phyloP scores from a whole-genome alignment of 2,329 filamentous ascomycete genomes.

The Fusarium sp. region DNA sequence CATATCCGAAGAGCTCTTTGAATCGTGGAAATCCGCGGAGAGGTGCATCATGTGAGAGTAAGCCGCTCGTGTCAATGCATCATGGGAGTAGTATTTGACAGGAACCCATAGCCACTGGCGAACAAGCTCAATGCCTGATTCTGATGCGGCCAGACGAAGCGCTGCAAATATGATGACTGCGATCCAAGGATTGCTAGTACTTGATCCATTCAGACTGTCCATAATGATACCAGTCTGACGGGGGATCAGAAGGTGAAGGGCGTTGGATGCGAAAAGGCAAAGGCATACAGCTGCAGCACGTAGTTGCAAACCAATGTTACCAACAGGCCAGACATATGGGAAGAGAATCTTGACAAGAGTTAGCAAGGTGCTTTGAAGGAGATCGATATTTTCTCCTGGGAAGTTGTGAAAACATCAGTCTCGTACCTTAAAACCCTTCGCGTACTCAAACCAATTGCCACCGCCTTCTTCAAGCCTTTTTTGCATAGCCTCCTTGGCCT shows the following conservation, averaged over 20 bases:
- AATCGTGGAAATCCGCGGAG: slow-evolving; percentile 71
- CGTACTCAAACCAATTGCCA: slow-evolving; percentile 81
- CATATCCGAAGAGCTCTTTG: slow-evolving; percentile 69
- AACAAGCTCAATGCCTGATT: slow-evolving; percentile 65
- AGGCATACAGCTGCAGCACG: slow-evolving; percentile 73
- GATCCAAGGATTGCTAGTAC: slow-evolving; percentile 62
- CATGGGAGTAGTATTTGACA: slow-evolving; percentile 67
- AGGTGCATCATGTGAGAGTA: slow-evolving; percentile 70
- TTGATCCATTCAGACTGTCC: slow-evolving; percentile 68
- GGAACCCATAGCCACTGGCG: slow-evolving; percentile 68
- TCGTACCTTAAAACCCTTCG: slow-evolving; percentile 74
- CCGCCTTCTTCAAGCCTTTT: slow-evolving; percentile 79
- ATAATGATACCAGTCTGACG: slow-evolving; percentile 83
- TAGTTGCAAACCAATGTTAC: slow-evolving; percentile 73
- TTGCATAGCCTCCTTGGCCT: slow-evolving; percentile 68
- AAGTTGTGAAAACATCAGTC: not conserved
- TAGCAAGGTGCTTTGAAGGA: not conserved
- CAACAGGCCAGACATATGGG: slow-evolving; percentile 81
- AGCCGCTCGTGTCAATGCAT: slow-evolving; percentile 64
- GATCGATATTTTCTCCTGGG: not conserved
- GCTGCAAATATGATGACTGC: slow-evolving; percentile 64
- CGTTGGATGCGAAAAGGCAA: slow-evolving; percentile 76
- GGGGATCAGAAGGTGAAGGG: slow-evolving; percentile 81
- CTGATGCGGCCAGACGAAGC: slow-evolving; percentile 64
- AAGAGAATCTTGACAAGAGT: slow-evolving; percentile 70